These are phyloP conservation scores for Aspergillus novofumigatus DNA, from an alignment of 2,329 filamentous ascomycete genomes.

Conservation along the genomic window DNA sequence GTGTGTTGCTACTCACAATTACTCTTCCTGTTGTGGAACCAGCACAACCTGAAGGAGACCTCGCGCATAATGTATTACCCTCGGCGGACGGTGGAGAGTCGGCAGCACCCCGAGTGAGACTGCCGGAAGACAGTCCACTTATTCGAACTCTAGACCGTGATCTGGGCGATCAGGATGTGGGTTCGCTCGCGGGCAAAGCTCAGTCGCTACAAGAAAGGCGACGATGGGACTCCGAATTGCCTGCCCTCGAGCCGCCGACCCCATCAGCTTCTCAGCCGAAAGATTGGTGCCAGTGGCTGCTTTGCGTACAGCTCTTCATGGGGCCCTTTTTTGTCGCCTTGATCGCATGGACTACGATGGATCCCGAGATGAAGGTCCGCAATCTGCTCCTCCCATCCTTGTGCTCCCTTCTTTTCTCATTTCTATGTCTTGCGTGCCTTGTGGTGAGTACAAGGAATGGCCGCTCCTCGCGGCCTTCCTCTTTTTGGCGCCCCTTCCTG, in stretches of 20 bases:
- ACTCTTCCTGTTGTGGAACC: conserved; percentile 88
- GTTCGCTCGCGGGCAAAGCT: conserved; percentile 14
- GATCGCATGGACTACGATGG: conserved; percentile 60
- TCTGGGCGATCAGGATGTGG: conserved; percentile 4
- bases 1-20: conserved; percentile 82
- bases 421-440: conserved; percentile 62
- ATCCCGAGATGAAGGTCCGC: conserved; percentile 50
- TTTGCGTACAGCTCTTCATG: conserved; percentile 78
- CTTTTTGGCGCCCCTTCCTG: conserved; percentile 71
- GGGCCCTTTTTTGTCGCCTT: conserved; percentile 79
- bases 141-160: conserved; percentile 19
- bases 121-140: conserved; percentile 36
- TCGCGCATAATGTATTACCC: conserved; percentile 25
- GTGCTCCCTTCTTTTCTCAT: conserved; percentile 64
- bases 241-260: conserved; percentile 23
- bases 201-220: conserved; percentile 10
- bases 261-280: conserved; percentile 32
- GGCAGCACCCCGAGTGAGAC: conserved; percentile 24
- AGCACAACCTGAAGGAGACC: conserved; percentile 49
- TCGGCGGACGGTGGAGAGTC: conserved; percentile 16
- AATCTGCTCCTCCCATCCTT: conserved; percentile 56
- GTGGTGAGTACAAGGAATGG: conserved; percentile 57
- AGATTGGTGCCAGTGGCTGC: conserved; percentile 88
- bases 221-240: conserved; percentile 40
- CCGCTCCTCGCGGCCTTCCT: conserved; percentile 53